Conservation (phyloP, 345 rosid species). For the Citrus sp. region DNA sequence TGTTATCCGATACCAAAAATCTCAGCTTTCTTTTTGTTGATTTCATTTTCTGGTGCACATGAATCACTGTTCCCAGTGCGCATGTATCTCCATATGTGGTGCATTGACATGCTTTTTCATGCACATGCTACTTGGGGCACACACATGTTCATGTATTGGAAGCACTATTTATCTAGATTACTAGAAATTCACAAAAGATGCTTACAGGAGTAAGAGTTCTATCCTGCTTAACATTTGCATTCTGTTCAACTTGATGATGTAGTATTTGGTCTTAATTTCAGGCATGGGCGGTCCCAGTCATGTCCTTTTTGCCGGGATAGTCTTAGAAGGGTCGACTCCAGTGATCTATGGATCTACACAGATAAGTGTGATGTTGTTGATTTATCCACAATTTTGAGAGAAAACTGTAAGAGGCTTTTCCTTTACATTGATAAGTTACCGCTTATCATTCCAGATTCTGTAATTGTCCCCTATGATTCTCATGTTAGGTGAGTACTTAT, state of each 20-base stretch:
- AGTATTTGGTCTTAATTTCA: constrained; percentile 23
- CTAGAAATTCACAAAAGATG: neutral
- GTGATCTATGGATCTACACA: constrained; percentile 69
- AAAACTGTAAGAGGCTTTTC: constrained; percentile 54
- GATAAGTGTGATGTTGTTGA: constrained; percentile 45
- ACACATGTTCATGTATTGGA: neutral
- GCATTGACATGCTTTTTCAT: too few species aligned
- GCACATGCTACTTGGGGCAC: neutral
- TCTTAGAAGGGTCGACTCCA: constrained; percentile 50
- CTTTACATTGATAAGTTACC: constrained; percentile 68
- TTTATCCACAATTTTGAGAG: constrained; percentile 36
- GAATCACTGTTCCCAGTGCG: neutral
- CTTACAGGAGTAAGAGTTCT: neutral
- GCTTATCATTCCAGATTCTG: constrained; percentile 50
- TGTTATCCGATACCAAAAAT: neutral
- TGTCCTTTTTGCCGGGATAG: constrained; percentile 80
- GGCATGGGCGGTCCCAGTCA: constrained; percentile 67
- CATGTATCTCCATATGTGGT: neutral
- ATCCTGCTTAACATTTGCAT: neutral
- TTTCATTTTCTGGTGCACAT: neutral
- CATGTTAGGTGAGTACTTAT: constrained; percentile 38
- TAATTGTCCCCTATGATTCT: constrained; percentile 38
- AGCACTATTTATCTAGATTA: neutral
- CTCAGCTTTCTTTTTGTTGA: neutral
- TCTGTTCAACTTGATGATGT: neutral